phyloP scores from a whole-genome alignment of 2,329 filamentous ascomycete species.

The Ceratocystis huliohia region DNA sequence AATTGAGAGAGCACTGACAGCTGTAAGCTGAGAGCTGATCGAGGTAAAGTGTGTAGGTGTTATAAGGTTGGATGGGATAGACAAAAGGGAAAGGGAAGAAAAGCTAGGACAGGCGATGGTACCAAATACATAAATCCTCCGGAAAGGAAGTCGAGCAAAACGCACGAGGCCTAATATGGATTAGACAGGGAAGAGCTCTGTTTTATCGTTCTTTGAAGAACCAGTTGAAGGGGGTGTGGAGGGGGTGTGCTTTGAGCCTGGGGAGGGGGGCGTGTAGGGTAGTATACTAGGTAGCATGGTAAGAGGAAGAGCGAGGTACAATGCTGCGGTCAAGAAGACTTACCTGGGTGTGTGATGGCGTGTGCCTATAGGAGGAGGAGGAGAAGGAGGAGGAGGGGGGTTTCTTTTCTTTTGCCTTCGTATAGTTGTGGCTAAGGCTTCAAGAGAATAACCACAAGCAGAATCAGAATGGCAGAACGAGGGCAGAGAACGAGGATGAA shows the following conservation, averaged over 20 bases:
- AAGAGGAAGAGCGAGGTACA: neutral
- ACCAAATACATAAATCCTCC: conserved; percentile 12
- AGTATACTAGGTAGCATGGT: neutral
- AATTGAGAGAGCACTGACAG: conserved; percentile 14
- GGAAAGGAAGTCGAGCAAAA: conserved; percentile 10
- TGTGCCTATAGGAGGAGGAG: neutral
- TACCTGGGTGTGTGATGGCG: neutral
- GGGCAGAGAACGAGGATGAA: neutral
- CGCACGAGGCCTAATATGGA: conserved; percentile 14
- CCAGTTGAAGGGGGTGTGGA: conserved; percentile 8
- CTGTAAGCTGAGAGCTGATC: conserved; percentile 12
- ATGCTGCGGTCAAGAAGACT: conserved; percentile 5
- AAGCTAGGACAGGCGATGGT: conserved; percentile 14
- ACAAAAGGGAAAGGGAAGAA: conserved; percentile 13
- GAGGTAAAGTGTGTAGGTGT: conserved; percentile 8
- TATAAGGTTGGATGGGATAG: conserved; percentile 14
- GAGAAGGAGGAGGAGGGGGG: too few relatives aligned
- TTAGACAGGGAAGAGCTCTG: conserved; percentile 12
- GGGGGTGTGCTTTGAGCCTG: conserved; percentile 6
- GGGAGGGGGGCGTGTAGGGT: neutral
- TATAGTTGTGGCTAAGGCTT: neutral
- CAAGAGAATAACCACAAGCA: neutral
- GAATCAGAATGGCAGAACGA: neutral
- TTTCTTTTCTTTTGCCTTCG: neutral
- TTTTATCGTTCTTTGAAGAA: conserved; percentile 15